Evolutionary conservation across 2,329 filamentous ascomycete species (phyloP).

Genomic region (Macrophomina pseudophaseolina): DNA sequence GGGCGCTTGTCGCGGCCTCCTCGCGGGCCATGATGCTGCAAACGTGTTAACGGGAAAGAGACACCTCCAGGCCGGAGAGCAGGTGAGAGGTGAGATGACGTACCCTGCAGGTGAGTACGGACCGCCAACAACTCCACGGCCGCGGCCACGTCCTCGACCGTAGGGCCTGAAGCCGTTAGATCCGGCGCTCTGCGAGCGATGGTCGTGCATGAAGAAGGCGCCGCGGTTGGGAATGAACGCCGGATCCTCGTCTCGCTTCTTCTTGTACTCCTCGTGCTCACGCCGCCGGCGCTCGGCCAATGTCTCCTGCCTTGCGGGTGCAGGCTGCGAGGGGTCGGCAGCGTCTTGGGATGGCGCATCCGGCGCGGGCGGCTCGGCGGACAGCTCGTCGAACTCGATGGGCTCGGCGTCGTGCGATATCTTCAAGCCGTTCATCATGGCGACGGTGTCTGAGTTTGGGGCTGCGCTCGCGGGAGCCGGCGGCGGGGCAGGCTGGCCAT

Average conservation of each 20-base stretch:
- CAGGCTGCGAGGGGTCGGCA: constrained; percentile 32
- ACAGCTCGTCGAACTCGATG: constrained; percentile 58
- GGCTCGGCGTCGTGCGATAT: constrained; percentile 52
- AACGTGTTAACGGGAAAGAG: constrained; percentile 35
- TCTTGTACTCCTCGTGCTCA: constrained; percentile 90
- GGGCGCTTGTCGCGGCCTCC: constrained; percentile 66
- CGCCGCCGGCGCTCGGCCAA: constrained; percentile 74
- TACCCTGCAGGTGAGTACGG: constrained; percentile 65
- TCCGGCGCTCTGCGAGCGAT: constrained; percentile 76
- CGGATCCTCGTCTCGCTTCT: constrained; percentile 85
- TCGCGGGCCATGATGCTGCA: constrained; percentile 48
- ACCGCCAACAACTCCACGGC: constrained; percentile 63
- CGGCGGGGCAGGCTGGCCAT: constrained; percentile 41
- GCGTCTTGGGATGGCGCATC: constrained; percentile 47
- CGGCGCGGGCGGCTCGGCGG: constrained; percentile 35
- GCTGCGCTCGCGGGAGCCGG: constrained; percentile 47
- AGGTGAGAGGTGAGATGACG: constrained; percentile 39
- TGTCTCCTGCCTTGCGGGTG: constrained; percentile 53
- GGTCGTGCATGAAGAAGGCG: constrained; percentile 97
- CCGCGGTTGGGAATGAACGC: constrained; percentile 93
- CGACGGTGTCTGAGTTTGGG: constrained; percentile 61
- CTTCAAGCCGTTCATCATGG: constrained; percentile 65
- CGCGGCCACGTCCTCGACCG: constrained; percentile 68
- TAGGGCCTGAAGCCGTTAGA: constrained; percentile 79
- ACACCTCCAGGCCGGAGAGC: constrained; percentile 16